phyloP scores from a whole-genome alignment of 164 flowering plant genomes.

The Tetrastigma voinierianum region DNA sequence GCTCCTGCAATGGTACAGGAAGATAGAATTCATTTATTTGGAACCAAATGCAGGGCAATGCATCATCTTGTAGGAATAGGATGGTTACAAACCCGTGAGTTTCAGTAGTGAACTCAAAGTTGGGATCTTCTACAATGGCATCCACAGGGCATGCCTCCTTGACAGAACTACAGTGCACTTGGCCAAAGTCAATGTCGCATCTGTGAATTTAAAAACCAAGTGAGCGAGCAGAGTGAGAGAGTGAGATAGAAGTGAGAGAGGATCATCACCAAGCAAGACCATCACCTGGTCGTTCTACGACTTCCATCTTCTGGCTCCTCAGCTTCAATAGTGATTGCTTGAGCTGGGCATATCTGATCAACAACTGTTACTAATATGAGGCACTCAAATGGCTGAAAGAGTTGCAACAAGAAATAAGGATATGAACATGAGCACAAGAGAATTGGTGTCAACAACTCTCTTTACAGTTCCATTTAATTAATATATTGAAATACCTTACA shows the following conservation, averaged over 20 bases:
- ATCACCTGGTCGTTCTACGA: slow-evolving; percentile 91
- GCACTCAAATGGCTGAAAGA: no score
- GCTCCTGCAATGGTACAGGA: slow-evolving; percentile 53
- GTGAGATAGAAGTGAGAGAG: not conserved
- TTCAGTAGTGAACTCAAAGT: slow-evolving; percentile 95
- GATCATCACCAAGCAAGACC: slow-evolving; percentile 5
- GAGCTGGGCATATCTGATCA: slow-evolving; percentile 91
- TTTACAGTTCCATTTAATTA: no score
- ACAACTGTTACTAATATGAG: slow-evolving; percentile 1
- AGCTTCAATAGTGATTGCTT: slow-evolving; percentile 99
- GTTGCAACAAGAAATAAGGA: no score
- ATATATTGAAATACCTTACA: no score
- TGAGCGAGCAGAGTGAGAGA: slow-evolving; percentile 4
- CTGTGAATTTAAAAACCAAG: slow-evolving; percentile 37
- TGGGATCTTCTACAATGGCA: slow-evolving; percentile 99
- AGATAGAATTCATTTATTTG: not conserved
- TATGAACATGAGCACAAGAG: no score
- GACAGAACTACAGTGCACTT: slow-evolving; percentile 99
- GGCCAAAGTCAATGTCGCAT: slow-evolving; percentile 99
- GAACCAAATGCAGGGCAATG: no score
- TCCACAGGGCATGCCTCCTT: slow-evolving; percentile 99
- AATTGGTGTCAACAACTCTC: no score
- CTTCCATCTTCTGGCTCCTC: slow-evolving; percentile 99
- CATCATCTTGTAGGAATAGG: not conserved
- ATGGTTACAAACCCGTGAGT: slow-evolving; percentile 76